Evolutionary conservation across 441 rosid species (phyloP).

Genomic region (Macaranga tanarius): DNA sequence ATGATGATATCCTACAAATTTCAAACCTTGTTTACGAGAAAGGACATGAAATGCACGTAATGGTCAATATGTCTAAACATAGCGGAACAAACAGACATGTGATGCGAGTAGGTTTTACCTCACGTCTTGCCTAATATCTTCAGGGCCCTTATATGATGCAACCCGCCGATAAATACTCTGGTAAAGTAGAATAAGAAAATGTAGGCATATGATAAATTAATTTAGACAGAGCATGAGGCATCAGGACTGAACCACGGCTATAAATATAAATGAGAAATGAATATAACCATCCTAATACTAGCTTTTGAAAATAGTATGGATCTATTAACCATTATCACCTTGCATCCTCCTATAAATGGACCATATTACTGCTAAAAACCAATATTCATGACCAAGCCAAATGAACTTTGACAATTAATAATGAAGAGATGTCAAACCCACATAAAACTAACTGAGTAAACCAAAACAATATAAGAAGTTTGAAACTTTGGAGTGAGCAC

Average conservation of each 20-base stretch:
- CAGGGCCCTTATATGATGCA: constrained; percentile 57
- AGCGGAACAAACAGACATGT: neutral
- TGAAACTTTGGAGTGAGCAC: constrained; percentile 16
- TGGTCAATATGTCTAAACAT: neutral
- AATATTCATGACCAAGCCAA: neutral
- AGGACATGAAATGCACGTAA: neutral
- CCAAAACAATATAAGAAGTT: neutral
- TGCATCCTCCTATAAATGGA: neutral
- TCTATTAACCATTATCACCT: neutral
- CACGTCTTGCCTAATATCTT: constrained; percentile 70
- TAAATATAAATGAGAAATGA: neutral
- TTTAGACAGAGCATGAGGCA: neutral
- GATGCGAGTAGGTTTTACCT: constrained; percentile 46
- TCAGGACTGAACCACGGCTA: neutral
- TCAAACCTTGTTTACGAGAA: neutral
- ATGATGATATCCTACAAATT: neutral
- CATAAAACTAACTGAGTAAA: neutral
- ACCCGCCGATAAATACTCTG: constrained; percentile 72
- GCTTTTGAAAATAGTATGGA: neutral
- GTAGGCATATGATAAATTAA: neutral
- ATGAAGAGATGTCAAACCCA: neutral
- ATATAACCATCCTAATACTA: neutral
- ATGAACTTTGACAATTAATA: neutral
- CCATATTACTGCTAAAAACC: neutral
- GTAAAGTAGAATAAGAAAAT: constrained; percentile 23